Evolutionary conservation across 1,139 yeast species (phyloP), one percentile per base, ranked within the genome.

Genomic region (Kodamaea fungicola): DNA sequence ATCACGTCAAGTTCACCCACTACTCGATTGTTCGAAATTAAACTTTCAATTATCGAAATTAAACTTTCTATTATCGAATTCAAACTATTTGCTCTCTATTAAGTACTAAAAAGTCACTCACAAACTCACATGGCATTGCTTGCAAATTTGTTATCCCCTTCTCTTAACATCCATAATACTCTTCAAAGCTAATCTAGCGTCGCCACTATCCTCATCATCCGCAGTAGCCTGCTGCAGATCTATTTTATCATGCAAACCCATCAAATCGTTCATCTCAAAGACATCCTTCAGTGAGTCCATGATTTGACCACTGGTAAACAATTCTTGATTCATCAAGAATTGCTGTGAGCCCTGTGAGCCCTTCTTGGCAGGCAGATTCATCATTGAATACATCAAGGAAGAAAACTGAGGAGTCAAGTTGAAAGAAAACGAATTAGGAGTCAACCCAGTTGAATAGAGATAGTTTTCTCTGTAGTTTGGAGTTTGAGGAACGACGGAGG

Each of bases 401-500:
- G 66, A 68, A 54, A 69, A 65, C 42, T 65, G 73, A 2, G 76
- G 74, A 9, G 74, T 69, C 43, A 67, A 59, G 46, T 64, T 67
- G 46, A 59, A 62, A 8, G 53, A 42, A 34, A 34, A 22, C 32
- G 49, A 41, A 33, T 46, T 50, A 4, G 73, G 73, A 3, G 73
- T 67, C 29, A 64, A 52, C 2, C 71, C 71, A 8, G 61, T 59
- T 12, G 61, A 47, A 35, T 56, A 54, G 30, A 55, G 42, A 38
- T 56, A 63, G 45, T 57, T 58, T 12, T 66, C 71, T 39, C 59
- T 64, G 29, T 43, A 47, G 41, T 59, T 61, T 5, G 74, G 73
- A 7, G 74, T 67, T 41, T 61, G 68, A 2, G 73, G 73, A 30
- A 51, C 41, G 22, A 39, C 45, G 30, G 39, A 22, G 32, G 47